Percentiles rank a stretch among this genome's conserved stretches.
These are phyloP conservation scores for Diaporthe citrichinensis DNA, from an alignment of 2,329 filamentous ascomycete species.

Conservation along the genomic window DNA sequence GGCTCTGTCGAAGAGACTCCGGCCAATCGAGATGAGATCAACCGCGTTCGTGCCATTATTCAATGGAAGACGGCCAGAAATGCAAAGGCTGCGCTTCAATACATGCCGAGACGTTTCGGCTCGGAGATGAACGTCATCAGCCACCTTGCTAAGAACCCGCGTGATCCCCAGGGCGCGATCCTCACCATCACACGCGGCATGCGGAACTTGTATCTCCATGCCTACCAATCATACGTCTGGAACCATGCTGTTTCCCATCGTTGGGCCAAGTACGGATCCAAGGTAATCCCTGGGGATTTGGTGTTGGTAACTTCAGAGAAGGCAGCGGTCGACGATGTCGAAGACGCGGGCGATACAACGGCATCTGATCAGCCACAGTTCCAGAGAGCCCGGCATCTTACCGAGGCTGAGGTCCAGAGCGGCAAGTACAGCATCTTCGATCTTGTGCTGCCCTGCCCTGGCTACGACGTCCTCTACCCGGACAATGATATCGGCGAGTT, in stretches of 20 bases:
- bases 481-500: constrained; percentile 85
- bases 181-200: constrained; percentile 85
- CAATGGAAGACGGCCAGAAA: constrained; percentile 77
- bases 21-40: constrained; percentile 81
- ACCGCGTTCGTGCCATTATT: constrained; percentile 83
- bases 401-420: constrained; percentile 81
- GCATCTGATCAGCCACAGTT: constrained; percentile 60
- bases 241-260: constrained; percentile 87
- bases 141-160: constrained; percentile 73
- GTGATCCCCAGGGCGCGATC: constrained; percentile 86
- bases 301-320: constrained; percentile 68
- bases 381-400: constrained; percentile 77
- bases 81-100: constrained; percentile 71
- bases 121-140: constrained; percentile 85
- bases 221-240: constrained; percentile 96
- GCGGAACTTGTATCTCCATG: constrained; percentile 95
- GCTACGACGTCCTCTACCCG: constrained; percentile 91
- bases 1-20: constrained; percentile 59
- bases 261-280: constrained; percentile 80
- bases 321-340: constrained; percentile 61
- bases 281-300: constrained; percentile 87
- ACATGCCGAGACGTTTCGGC: constrained; percentile 84
- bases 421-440: constrained; percentile 88
- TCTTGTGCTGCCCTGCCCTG: constrained; percentile 91
- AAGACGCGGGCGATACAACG: constrained; percentile 72